Conservation (phyloP, 805 yeast species). For the Yarrowia osloensis region DNA sequence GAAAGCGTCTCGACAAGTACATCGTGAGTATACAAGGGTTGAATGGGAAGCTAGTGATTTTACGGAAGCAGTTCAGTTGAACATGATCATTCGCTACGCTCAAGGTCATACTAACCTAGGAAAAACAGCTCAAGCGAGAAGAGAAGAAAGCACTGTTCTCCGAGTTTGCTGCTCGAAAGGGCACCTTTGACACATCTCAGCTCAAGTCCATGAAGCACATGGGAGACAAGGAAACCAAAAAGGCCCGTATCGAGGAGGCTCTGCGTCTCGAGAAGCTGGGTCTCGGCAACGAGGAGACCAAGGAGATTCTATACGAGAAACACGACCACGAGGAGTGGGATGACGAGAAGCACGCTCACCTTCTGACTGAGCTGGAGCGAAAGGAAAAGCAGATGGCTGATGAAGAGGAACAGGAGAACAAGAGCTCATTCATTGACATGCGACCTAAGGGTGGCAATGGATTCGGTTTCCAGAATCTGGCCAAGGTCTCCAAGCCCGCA, state of each 20-base stretch:
- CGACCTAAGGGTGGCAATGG: slow-evolving; percentile 61
- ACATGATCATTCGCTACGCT: too few relatives aligned
- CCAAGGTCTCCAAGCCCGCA: slow-evolving; percentile 35
- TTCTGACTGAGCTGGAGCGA: slow-evolving; percentile 28
- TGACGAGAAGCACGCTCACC: slow-evolving; percentile 35
- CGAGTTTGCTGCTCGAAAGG: slow-evolving; percentile 43
- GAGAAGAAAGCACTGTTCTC: slow-evolving; percentile 72
- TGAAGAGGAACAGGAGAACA: slow-evolving; percentile 33
- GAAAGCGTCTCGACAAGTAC: slow-evolving; percentile 83
- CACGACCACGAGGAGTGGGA: slow-evolving; percentile 66
- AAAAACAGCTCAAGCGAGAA: slow-evolving; percentile 84
- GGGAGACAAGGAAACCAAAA: slow-evolving; percentile 68
- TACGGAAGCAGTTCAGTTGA: too few relatives aligned
- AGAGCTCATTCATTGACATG: slow-evolving; percentile 64
- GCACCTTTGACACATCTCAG: slow-evolving; percentile 68
- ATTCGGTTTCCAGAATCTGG: slow-evolving; percentile 48
- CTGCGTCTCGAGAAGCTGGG: slow-evolving; percentile 71
- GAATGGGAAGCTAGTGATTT: neutral
- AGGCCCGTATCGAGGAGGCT: slow-evolving; percentile 74
- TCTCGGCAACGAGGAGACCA: slow-evolving; percentile 61
- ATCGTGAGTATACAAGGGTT: slow-evolving; percentile 43
- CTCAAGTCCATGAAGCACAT: slow-evolving; percentile 73
- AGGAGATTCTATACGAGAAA: slow-evolving; percentile 68
- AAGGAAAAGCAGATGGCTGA: slow-evolving; percentile 25
- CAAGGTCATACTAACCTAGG: slow-evolving; percentile 31